phyloP scores from a whole-genome alignment of 208 protist genomes.

The Trypanosoma conorhini region DNA sequence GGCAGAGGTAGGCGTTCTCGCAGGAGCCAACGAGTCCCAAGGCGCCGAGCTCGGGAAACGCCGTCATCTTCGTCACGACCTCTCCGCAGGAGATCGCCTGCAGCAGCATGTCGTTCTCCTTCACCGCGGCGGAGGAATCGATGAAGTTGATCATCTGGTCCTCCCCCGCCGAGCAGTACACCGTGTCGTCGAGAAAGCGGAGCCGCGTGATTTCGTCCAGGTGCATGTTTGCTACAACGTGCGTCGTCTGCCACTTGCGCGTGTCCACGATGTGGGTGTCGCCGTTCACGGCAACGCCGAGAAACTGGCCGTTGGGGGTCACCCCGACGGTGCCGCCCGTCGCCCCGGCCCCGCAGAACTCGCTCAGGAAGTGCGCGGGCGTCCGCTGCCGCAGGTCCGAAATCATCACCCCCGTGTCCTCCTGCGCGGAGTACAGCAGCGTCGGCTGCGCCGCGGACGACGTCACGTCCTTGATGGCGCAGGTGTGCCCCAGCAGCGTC shows the following conservation, averaged over 20 bases:
- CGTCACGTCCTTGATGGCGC: conserved; percentile 62
- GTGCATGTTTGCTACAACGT: conserved; percentile 66
- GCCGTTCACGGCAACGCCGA: conserved; percentile 55
- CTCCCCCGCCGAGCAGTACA: conserved; percentile 79
- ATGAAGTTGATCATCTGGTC: conserved; percentile 91
- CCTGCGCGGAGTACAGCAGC: conserved; percentile 70
- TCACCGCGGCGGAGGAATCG: conserved; percentile 32
- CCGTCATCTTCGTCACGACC: conserved; percentile 74
- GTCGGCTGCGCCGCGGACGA: conserved; percentile 40
- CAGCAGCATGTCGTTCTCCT: conserved; percentile 79
- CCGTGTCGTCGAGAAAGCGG: conserved; percentile 57
- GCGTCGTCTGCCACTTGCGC: conserved; percentile 48
- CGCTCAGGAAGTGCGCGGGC: conserved; percentile 62
- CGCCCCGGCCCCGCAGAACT: conserved; percentile 49
- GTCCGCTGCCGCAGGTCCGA: conserved; percentile 50
- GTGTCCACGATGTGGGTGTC: conserved; percentile 72
- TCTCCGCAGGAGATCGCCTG: conserved; percentile 73
- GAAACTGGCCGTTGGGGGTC: conserved; percentile 32
- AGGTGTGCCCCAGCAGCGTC: conserved; percentile 64
- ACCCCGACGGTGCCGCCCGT: conserved; percentile 46
- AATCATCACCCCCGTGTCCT: conserved; percentile 83
- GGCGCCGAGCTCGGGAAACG: conserved; percentile 40
- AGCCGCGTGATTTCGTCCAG: conserved; percentile 82
- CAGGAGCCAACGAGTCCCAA: conserved; percentile 73
- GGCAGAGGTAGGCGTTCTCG: conserved; percentile 83